Evolutionary conservation across 2,329 filamentous ascomycete species (phyloP).

Genomic region (Pyricularia grisea): DNA sequence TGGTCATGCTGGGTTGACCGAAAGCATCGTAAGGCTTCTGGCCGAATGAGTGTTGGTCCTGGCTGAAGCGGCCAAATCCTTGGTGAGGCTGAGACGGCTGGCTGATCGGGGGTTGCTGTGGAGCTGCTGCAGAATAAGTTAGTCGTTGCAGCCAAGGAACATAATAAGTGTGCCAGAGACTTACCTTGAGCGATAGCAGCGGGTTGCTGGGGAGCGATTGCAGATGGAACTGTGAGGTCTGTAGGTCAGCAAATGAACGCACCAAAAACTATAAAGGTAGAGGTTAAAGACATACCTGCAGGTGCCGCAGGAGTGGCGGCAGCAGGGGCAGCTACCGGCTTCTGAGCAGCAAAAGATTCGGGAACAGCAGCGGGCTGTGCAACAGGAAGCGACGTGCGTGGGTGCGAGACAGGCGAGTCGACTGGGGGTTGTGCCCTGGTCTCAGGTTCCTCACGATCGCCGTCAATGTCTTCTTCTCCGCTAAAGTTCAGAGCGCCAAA

Average conservation of each 20-base stretch:
- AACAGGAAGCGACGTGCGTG: conserved; percentile 74
- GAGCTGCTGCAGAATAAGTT: conserved; percentile 28
- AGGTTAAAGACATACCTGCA: conserved; percentile 20
- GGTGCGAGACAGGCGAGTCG: conserved; percentile 79
- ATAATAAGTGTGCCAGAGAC: conserved; percentile 22
- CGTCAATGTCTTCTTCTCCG: conserved; percentile 83
- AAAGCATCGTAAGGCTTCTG: conserved; percentile 89
- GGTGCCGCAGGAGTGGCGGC: conserved; percentile 30
- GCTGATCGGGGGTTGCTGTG: conserved; percentile 16
- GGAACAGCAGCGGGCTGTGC: conserved; percentile 43
- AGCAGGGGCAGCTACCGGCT: conserved; percentile 36
- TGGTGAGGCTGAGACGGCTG: conserved; percentile 53
- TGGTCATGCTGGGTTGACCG: conserved; percentile 57
- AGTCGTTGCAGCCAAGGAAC: conserved; percentile 15
- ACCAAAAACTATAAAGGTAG: neutral
- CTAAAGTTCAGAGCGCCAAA: conserved; percentile 93
- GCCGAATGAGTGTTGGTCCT: conserved; percentile 52
- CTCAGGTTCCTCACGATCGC: conserved; percentile 90
- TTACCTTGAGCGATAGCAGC: conserved; percentile 26
- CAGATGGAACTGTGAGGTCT: conserved; percentile 15
- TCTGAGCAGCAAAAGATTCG: conserved; percentile 45
- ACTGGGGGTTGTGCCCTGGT: conserved; percentile 88
- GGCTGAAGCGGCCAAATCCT: conserved; percentile 50
- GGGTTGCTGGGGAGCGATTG: conserved; percentile 19
- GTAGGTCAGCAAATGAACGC: conserved; percentile 10